Evolutionary conservation across 2,329 filamentous ascomycete species (phyloP), one percentile per base, ranked within the genome.

Genomic region (Endoconidiophora laricicola): DNA sequence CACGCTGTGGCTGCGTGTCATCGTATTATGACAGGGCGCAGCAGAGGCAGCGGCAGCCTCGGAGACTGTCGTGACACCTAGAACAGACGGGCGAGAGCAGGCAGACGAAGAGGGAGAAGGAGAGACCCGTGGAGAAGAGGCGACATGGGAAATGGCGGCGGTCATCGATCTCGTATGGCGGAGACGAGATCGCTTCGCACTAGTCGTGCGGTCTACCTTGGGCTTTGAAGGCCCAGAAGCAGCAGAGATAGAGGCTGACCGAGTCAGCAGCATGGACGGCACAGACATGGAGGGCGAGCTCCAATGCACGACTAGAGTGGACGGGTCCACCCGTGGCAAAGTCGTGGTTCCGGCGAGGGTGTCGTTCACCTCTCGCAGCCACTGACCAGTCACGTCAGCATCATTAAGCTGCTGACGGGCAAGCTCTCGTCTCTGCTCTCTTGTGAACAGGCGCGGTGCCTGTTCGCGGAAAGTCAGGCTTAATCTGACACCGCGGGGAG

Each of bases 401-500:
- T 29, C 26, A 10, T 29, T 6, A 29, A 29, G 26, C 10, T 29
- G 26, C 26, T 29, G 26, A 29, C 26, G 26, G 26, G 26, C 12
- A 3, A 22, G 44, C 33, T 4, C 16, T 10, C 6, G 40, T 23
- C 38, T 48, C 16, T 48, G 33, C 22, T 38, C 18, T 23, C 26
- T 39, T 5, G 29, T 37, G 7, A 45, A 44, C 6, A 52, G 29
- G 12, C 45, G 44, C 22, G 22, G 24, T 4, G 22, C n/a, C 37
- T 14, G 24, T 24, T 45, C 22, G n/a, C 45, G 50, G 36, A 38
- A 52, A 1, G 16, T 48, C 41, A 52, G 38, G 39, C 37, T 48
- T 16, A 52, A 37, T 42, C 48, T 48, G 26, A 47, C 18, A 10
- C 33, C 40, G 10, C 40, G 24, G 12, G 45, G 41, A 26, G 42